Conservation (phyloP, 148 eudicot genomes). For the Silene conica region DNA sequence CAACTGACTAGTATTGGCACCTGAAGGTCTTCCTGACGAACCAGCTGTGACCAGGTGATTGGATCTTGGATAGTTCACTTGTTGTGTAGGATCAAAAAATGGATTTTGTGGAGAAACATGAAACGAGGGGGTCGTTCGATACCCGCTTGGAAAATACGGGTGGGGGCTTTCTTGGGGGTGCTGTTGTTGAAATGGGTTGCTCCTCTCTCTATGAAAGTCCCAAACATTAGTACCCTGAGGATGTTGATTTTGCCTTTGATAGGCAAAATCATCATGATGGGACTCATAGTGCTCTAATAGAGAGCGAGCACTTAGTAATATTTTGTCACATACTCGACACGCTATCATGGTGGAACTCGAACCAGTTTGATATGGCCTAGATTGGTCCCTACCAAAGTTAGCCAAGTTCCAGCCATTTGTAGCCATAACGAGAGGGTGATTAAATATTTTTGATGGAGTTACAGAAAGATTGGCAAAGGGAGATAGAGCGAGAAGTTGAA, state of each 20-base stretch:
- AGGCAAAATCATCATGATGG: conserved; percentile 10
- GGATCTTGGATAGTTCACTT: neutral
- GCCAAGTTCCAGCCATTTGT: conserved; percentile 11
- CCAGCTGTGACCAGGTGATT: conserved; percentile 3
- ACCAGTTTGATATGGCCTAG: conserved; percentile 5
- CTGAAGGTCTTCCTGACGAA: neutral
- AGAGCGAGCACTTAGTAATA: conserved; percentile 9
- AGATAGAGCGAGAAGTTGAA: neutral
- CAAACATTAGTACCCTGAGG: neutral
- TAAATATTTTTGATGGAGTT: neutral
- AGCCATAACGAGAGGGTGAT: conserved; percentile 21
- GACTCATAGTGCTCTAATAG: conserved; percentile 30
- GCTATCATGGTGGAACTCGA: conserved; percentile 11
- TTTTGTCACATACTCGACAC: conserved; percentile 29
- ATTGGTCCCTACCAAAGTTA: conserved; percentile 9
- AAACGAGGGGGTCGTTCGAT: neutral
- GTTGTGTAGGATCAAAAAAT: neutral
- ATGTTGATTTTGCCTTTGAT: neutral
- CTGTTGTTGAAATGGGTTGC: conserved; percentile 15
- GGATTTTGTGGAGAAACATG: conserved; percentile 14
- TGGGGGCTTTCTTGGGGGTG: conserved; percentile 20
- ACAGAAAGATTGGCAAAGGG: neutral
- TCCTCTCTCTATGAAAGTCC: conserved; percentile 2
- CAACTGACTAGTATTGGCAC: neutral
- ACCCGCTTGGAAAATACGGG: conserved; percentile 18